Evolutionary conservation across 495 filamentous ascomycete genomes (phyloP), one percentile per base, ranked within the genome.

Genomic region (Antarctomyces pellizariae): DNA sequence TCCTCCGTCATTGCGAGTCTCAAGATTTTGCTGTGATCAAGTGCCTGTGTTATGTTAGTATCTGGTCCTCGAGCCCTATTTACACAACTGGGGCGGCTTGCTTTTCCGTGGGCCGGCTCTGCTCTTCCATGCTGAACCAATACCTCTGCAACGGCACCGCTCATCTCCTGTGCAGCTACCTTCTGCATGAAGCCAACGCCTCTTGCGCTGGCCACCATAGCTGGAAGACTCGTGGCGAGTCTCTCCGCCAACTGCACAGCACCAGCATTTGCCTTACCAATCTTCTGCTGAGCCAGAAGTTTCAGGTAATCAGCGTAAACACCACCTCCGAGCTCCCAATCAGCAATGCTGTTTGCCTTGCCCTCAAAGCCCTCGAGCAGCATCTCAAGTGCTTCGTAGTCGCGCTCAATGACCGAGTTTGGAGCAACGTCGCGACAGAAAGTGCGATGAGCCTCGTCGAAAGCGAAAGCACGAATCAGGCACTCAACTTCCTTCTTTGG

Each of bases 221-320:
- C 56, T 2, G 64, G 62, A 19, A 90, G 51, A 9, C 69, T 63
- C 25, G 62, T 56, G 7, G 71, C 50, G 28, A 91, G 46, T 26
- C 66, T 54, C 17, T 55, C 56, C 12, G 76, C 42, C 7, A 67
- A 45, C 34, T 43, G 49, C 33, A 53, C 44, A n/a, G n/a, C n/a
- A 22, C 46, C 6, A 32, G 41, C 31, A 28, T 37, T 17, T 30
- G 32, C 21, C 32, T 29, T 5, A 49, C 42, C 29, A 23, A 35
- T 41, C 33, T 47, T 36, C 25, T 47, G 26, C 16, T 11, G 7
- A 32, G 33, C 34, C 24, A 45, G 31, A 13, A 86, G 50, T 17
- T 66, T 57, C 12, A 89, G 54, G 47, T 73, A 93, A 30, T 84
- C 72, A 25, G 71, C 62, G 37, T 91, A 93, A 10, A 93, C 63